These are phyloP conservation scores for Pythium monospermum DNA, from an alignment of 352 stramenopile genomes.

Conservation along the genomic window DNA sequence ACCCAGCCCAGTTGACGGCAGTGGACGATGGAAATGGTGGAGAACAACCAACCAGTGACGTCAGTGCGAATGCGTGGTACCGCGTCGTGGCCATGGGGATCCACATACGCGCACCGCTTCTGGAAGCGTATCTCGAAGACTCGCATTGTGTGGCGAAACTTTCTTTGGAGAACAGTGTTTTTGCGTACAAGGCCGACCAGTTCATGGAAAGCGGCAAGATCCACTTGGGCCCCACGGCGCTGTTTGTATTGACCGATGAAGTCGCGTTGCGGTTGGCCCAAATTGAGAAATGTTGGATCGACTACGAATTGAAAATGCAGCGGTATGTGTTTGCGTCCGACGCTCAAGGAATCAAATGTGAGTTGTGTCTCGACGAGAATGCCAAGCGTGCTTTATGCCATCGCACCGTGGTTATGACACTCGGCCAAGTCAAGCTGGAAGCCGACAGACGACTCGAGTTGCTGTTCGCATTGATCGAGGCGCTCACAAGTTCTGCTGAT, in stretches of 20 bases:
- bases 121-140: conserved; percentile 86
- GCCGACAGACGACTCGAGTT: conserved; percentile 76
- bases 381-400: conserved; percentile 49
- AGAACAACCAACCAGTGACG: too few relatives aligned
- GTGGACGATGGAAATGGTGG: too few relatives aligned
- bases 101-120: conserved; percentile 70
- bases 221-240: conserved; percentile 63
- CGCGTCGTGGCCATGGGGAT: conserved; percentile 62
- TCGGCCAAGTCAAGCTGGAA: conserved; percentile 84
- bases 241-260: conserved; percentile 84
- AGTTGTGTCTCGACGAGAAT: conserved; percentile 63
- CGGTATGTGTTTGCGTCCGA: conserved; percentile 28
- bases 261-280: conserved; percentile 82
- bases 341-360: conserved; percentile 36
- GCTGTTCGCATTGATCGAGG: conserved; percentile 77
- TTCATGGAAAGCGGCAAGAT: conserved; percentile 62
- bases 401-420: conserved; percentile 52
- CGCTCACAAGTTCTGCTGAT: conserved; percentile 45
- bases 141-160: conserved; percentile 84
- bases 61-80: conserved; percentile 56
- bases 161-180: conserved; percentile 73
- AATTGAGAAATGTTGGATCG: conserved; percentile 72
- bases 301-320: conserved; percentile 65
- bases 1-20: too few relatives aligned
- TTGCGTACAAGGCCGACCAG: conserved; percentile 58